Evolutionary conservation across 73 alveolate genomes (phyloP).

Genomic region (Diophrys appendiculata): DNA sequence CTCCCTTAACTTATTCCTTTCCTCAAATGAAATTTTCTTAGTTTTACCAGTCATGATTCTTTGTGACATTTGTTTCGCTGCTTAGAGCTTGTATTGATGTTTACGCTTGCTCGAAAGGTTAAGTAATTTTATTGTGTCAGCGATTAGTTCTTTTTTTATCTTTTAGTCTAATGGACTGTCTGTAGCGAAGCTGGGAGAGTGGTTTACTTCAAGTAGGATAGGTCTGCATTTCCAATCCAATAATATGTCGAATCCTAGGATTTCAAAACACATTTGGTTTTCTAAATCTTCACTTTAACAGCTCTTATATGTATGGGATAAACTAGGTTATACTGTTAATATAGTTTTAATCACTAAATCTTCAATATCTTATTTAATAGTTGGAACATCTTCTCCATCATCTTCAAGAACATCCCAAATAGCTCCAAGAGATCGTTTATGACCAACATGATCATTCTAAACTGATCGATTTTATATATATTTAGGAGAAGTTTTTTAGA

Average conservation of each 20-base stretch:
- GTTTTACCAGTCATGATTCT: too few relatives aligned
- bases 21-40: too few relatives aligned
- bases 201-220: conserved; percentile 93
- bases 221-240: conserved; percentile 84
- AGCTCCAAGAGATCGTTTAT: conserved; percentile 53
- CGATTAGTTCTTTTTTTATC: conserved; percentile 71
- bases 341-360: neutral
- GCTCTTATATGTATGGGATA: neutral
- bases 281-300: conserved; percentile 37
- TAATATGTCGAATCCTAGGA: conserved; percentile 82
- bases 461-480: conserved; percentile 55
- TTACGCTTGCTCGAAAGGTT: conserved; percentile 31
- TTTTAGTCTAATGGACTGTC: conserved; percentile 84
- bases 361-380: neutral
- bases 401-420: too few relatives aligned
- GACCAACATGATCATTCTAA: conserved; percentile 52
- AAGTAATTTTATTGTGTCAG: conserved; percentile 79
- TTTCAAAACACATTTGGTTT: conserved; percentile 53
- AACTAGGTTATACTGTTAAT: neutral
- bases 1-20: too few relatives aligned
- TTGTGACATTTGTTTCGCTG: conserved; percentile 25
- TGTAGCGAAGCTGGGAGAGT: conserved; percentile 85
- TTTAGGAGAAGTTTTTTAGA: conserved; percentile 71
- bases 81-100: conserved; percentile 25
- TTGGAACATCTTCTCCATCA: conserved; percentile 2